A percentile compares a stretch with the other conserved stretches of the same genome.
Conservation (phyloP, 345 rosid genomes). For the Garcia nutans region DNA sequence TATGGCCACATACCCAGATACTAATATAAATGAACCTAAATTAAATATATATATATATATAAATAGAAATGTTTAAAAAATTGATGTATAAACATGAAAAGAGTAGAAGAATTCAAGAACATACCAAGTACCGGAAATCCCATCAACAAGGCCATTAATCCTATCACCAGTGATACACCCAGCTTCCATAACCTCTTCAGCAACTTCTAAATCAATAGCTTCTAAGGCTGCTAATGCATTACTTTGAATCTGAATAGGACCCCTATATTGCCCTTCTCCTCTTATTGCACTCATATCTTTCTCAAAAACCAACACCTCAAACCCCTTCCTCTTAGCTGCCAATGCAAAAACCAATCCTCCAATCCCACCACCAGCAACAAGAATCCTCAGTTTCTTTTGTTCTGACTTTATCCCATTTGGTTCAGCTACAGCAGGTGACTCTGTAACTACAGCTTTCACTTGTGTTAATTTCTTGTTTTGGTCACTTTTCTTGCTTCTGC, state of each 20-base stretch:
- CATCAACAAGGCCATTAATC: conserved; percentile 91
- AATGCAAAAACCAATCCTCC: conserved; percentile 86
- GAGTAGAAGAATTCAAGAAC: conserved; percentile 18
- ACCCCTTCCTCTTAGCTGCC: conserved; percentile 86
- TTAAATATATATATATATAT: no score
- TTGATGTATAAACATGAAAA: no score
- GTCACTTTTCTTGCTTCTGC: conserved; percentile 28
- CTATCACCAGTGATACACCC: conserved; percentile 96
- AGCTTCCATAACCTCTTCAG: conserved; percentile 75
- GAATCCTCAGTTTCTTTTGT: conserved; percentile 54
- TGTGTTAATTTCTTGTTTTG: conserved; percentile 24
- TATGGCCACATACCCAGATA: neutral
- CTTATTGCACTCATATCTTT: conserved; percentile 85
- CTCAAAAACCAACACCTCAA: conserved; percentile 86
- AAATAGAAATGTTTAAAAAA: neutral
- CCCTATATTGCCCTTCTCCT: conserved; percentile 96
- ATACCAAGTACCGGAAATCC: conserved; percentile 88
- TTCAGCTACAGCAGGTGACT: conserved; percentile 19
- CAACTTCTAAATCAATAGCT: conserved; percentile 81
- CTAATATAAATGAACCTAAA: neutral
- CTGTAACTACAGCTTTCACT: conserved; percentile 46
- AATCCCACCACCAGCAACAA: conserved; percentile 93
- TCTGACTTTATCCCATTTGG: conserved; percentile 7
- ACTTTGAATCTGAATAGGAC: conserved; percentile 94
- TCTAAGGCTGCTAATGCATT: conserved; percentile 97